Percentiles rank a stretch among this genome's conserved stretches.
These are phyloP conservation scores for Fusarium subtropicale DNA, from an alignment of 2,329 filamentous ascomycete genomes.

Conservation along the genomic window DNA sequence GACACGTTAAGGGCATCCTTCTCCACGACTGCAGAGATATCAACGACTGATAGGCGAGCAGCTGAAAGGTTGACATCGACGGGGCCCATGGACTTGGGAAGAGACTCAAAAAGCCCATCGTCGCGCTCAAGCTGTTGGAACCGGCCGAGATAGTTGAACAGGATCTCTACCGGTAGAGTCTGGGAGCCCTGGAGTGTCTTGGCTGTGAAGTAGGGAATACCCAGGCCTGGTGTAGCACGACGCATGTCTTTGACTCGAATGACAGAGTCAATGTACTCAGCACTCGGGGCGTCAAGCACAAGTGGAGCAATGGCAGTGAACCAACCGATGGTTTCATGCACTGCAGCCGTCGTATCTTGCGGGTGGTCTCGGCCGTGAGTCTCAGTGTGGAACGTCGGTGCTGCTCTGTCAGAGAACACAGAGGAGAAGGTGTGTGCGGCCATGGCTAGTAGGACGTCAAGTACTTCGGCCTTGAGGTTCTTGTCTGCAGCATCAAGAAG, in stretches of 20 bases:
- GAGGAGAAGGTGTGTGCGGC: not conserved
- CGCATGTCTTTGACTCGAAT: not conserved
- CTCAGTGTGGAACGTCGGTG: not conserved
- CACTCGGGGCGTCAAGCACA: not conserved
- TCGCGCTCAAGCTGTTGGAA: conserved; percentile 5
- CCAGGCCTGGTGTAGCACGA: not conserved
- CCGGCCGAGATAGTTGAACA: conserved; percentile 1
- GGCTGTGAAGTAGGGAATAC: conserved; percentile 1
- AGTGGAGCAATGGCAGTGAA: not conserved
- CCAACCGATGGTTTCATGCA: conserved; percentile 5
- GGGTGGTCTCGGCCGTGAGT: conserved; percentile 1
- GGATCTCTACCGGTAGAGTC: not conserved
- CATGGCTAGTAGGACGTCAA: not conserved
- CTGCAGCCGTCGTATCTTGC: not conserved
- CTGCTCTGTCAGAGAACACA: not conserved
- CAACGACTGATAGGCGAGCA: not conserved
- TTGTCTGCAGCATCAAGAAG: not conserved
- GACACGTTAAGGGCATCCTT: not conserved
- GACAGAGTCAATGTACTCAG: not conserved
- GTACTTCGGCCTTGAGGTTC: not conserved
- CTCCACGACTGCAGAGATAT: not conserved
- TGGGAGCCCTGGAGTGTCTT: not conserved
- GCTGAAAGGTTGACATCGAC: not conserved
- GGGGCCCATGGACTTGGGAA: not conserved
- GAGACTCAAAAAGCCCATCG: not conserved